These are phyloP conservation scores for Fusarium udum DNA, from an alignment of 2,329 filamentous ascomycete species.

Conservation along the genomic window DNA sequence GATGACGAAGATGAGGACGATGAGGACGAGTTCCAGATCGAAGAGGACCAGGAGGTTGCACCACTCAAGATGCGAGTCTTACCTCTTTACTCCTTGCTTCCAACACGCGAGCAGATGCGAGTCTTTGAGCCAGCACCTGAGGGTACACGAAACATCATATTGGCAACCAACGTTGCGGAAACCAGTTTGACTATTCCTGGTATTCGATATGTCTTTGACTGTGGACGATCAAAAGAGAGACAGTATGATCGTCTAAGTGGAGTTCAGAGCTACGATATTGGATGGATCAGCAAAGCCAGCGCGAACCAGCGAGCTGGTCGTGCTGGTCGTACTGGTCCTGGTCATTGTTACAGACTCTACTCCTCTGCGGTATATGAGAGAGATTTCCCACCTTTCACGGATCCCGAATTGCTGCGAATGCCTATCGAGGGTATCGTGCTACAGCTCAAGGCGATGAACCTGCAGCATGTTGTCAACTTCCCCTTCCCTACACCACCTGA, in stretches of 20 bases:
- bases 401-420: constrained; percentile 89
- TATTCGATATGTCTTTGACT: constrained; percentile 95
- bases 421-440: constrained; percentile 93
- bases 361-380: constrained; percentile 93
- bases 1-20: constrained; percentile 66
- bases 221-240: constrained; percentile 90
- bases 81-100: constrained; percentile 92
- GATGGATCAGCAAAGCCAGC: constrained; percentile 98
- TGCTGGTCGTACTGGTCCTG: constrained; percentile 93
- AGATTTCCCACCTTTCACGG: constrained; percentile 85
- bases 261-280: constrained; percentile 93
- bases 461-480: constrained; percentile 91
- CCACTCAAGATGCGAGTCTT: constrained; percentile 84
- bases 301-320: constrained; percentile 91
- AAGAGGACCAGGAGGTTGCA: constrained; percentile 68
- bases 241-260: constrained; percentile 88
- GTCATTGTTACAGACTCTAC: constrained; percentile 94
- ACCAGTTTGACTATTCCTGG: constrained; percentile 97
- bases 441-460: constrained; percentile 93
- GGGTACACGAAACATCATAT: constrained; percentile 82
- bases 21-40: constrained; percentile 75
- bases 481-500: constrained; percentile 94
- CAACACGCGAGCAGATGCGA: constrained; percentile 87
- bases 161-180: constrained; percentile 97
- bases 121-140: constrained; percentile 89